Evolutionary conservation across 2,329 filamentous ascomycete genomes (phyloP), one percentile per base, ranked within the genome.

Genomic region (Clonostachys rhizophaga): DNA sequence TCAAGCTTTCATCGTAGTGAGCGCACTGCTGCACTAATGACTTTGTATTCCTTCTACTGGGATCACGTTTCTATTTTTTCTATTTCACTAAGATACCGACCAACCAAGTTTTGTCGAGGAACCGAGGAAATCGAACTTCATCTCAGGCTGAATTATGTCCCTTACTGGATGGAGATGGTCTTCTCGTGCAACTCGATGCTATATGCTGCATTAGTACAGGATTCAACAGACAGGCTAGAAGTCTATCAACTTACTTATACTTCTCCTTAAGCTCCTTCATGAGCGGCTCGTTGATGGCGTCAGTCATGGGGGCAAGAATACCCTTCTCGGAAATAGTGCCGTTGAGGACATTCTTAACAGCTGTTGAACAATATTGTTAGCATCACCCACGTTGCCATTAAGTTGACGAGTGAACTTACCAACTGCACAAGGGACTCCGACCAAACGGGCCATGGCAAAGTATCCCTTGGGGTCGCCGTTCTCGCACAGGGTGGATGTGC

Each of bases 391-490:
- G 16, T 12, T 17, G 34, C 44, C 5, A 30, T 10, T 30, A 10
- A 30, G 10, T 10, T 9, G 24, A 30, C 8, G 8, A 30, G 24
- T 10, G 37, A 53, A 18, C 52, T 20, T 50, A 49, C 51, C 54
- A 20, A 71, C 68, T 44, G 63, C 69, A 49, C 69, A 72, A 6
- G 87, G 87, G 5, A 91, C 76, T 61, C 89, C 89, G 47, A 95
- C 89, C 40, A 90, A 69, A 67, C 84, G 87, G 42, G 88, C 89
- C 90, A 96, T 95, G 55, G 87, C 83, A 5, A 79, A 86, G 73
- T 92, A 95, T 34, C 87, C 87, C 55, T 81, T 78, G 49, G 87
- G 85, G 59, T 83, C 83, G 64, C 90, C 91, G 67, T 95, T 92
- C 64, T 95, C 89, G 61, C 75, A 78, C 14, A 96, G 80, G 2